A percentile compares a stretch with the other conserved stretches of the same genome.
These are phyloP conservation scores for Tuber microsphaerosporum DNA, from an alignment of 495 filamentous ascomycete species.

Conservation along the genomic window DNA sequence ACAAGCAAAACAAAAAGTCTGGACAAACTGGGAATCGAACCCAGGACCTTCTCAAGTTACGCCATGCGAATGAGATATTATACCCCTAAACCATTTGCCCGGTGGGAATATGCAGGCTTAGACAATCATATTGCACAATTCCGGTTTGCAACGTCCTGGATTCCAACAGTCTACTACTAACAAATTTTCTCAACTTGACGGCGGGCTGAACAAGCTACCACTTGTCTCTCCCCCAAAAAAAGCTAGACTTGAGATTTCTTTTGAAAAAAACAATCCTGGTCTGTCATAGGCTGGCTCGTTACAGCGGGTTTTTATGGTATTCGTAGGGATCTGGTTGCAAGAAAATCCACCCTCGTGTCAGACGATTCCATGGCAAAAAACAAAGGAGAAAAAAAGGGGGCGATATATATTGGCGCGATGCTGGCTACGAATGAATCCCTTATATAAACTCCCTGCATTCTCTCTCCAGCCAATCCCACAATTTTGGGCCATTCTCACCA, in stretches of 20 bases:
- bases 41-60: conserved; percentile 17
- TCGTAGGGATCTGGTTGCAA: not conserved
- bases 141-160: no score
- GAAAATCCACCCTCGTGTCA: not conserved
- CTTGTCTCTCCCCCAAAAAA: no score
- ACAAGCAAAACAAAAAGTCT: conserved; percentile 3
- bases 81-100: conserved; percentile 25
- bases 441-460: conserved; percentile 37
- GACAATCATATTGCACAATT: not conserved
- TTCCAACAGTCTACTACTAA: no score
- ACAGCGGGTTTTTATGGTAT: not conserved
- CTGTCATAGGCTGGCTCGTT: not conserved
- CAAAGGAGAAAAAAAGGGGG: not conserved
- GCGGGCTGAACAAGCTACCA: not conserved
- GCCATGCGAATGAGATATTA: conserved; percentile 20
- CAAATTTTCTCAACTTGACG: not conserved
- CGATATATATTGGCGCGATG: not conserved
- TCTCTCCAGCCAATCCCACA: conserved; percentile 45
- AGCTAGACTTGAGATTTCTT: not conserved
- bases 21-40: conserved; percentile 24
- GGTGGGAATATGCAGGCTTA: not conserved
- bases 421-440: not conserved
- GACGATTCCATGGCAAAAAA: not conserved
- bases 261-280: no score
- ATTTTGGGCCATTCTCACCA: conserved; percentile 30